phyloP scores from a whole-genome alignment of 768 basidiomycete genomes.

The Gymnopilus junonius region DNA sequence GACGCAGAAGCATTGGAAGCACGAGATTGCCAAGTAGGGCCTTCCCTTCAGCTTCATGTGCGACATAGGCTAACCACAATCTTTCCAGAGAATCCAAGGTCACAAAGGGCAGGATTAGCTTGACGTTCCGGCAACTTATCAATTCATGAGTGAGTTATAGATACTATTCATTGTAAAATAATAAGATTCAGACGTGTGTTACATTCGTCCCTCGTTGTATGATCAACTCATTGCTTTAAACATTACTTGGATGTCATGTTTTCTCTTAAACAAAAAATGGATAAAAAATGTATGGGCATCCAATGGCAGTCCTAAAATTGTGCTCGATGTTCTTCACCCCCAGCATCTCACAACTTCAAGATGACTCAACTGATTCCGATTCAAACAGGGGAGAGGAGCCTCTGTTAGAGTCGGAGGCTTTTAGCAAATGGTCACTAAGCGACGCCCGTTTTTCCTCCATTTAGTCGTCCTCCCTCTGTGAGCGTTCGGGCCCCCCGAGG shows the following conservation, averaged over 20 bases:
- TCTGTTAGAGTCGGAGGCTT: neutral
- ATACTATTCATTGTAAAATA: neutral
- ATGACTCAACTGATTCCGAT: neutral
- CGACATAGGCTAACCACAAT: neutral
- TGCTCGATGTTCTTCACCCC: too few species aligned
- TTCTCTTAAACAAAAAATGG: too few species aligned
- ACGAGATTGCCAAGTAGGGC: constrained; percentile 34
- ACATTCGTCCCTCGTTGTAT: too few species aligned
- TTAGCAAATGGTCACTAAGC: constrained; percentile 3
- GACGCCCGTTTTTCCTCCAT: constrained; percentile 7
- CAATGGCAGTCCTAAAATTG: too few species aligned
- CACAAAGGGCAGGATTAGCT: constrained; percentile 33
- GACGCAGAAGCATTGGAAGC: constrained; percentile 36
- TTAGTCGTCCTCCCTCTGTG: neutral
- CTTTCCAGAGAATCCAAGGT: constrained; percentile 30
- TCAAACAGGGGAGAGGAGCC: neutral
- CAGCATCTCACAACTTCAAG: too few species aligned
- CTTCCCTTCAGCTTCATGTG: neutral
- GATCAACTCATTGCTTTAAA: too few species aligned
- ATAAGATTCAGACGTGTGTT: too few species aligned
- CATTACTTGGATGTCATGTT: too few species aligned
- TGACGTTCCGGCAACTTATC: constrained; percentile 34
- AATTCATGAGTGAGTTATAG: neutral
- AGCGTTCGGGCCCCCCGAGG: neutral
- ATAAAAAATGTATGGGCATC: too few species aligned